These are phyloP conservation scores for Plasmodium knowlesi DNA, from an alignment of 169 alveolate genomes.

Conservation along the genomic window DNA sequence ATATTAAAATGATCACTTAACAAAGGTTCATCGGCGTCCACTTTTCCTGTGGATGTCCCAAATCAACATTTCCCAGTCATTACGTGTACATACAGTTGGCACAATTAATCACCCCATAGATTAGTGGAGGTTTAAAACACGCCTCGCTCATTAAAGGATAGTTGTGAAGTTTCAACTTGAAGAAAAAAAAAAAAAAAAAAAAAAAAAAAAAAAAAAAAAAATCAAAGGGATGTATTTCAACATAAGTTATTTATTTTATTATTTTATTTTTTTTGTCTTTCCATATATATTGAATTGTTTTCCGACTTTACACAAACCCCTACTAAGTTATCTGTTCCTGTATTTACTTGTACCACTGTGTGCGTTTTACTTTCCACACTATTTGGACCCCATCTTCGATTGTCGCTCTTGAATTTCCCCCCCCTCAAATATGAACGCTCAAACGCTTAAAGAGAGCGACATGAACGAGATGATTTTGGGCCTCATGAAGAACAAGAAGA, in stretches of 20 bases:
- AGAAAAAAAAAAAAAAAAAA: neutral
- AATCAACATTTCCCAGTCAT: neutral
- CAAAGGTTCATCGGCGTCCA: neutral
- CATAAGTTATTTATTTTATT: neutral
- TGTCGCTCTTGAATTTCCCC: neutral
- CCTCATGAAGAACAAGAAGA: slow-evolving; percentile 31
- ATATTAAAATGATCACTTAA: neutral
- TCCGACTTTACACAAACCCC: neutral
- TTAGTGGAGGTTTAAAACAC: neutral
- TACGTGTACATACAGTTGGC: neutral
- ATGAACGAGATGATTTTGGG: slow-evolving; percentile 34
- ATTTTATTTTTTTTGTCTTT: neutral
- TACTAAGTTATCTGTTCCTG: neutral
- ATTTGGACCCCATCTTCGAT: neutral
- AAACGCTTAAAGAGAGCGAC: slow-evolving; percentile 26
- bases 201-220: too few species aligned
- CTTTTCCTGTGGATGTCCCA: neutral
- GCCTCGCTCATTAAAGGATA: neutral
- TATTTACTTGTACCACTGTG: neutral
- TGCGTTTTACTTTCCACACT: neutral
- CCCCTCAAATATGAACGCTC: slow-evolving; percentile 16
- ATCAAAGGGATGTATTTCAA: neutral
- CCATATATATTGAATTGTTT: neutral
- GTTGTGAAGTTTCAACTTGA: neutral
- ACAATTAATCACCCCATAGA: neutral